Evolutionary conservation across 2,329 filamentous ascomycete species (phyloP).

Genomic region (Ceratocystis cacaofunesta): DNA sequence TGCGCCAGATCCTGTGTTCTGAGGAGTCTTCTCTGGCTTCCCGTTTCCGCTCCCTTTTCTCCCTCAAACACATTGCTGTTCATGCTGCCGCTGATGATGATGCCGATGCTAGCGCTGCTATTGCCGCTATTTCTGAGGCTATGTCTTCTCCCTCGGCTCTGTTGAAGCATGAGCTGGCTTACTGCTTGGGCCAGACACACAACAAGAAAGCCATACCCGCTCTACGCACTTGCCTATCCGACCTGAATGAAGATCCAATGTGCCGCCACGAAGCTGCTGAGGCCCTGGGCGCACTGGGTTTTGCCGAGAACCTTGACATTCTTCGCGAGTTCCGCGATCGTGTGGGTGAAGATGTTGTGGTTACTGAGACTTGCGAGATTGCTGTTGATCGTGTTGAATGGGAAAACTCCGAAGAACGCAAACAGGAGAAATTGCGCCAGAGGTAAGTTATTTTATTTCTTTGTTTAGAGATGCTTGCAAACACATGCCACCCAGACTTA

Average conservation of each 20-base stretch:
- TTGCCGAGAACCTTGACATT: conserved; percentile 56
- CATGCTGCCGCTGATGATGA: conserved; percentile 53
- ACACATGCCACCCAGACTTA: conserved; percentile 17
- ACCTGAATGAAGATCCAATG: conserved; percentile 81
- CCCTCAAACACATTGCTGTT: conserved; percentile 81
- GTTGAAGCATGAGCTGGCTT: conserved; percentile 91
- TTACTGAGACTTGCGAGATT: conserved; percentile 95
- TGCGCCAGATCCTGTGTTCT: conserved; percentile 63
- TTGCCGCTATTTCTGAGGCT: conserved; percentile 73
- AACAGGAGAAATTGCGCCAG: conserved; percentile 61
- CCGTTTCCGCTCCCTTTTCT: conserved; percentile 93
- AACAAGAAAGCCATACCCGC: conserved; percentile 60
- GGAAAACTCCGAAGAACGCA: conserved; percentile 62
- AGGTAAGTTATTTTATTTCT: conserved; percentile 41
- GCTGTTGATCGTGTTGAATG: conserved; percentile 88
- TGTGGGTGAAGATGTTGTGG: conserved; percentile 57
- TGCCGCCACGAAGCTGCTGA: conserved; percentile 93
- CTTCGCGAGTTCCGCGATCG: conserved; percentile 62
- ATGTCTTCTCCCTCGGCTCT: conserved; percentile 76
- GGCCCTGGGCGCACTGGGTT: conserved; percentile 75
- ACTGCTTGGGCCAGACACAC: conserved; percentile 84
- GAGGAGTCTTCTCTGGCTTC: conserved; percentile 71
- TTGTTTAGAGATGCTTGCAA: conserved; percentile 8
- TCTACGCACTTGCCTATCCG: conserved; percentile 57
- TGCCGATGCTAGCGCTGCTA: conserved; percentile 38